Base-by-base conservation (phyloP, 176 grass and related monocot species). In the Eleusine indica region DNA sequence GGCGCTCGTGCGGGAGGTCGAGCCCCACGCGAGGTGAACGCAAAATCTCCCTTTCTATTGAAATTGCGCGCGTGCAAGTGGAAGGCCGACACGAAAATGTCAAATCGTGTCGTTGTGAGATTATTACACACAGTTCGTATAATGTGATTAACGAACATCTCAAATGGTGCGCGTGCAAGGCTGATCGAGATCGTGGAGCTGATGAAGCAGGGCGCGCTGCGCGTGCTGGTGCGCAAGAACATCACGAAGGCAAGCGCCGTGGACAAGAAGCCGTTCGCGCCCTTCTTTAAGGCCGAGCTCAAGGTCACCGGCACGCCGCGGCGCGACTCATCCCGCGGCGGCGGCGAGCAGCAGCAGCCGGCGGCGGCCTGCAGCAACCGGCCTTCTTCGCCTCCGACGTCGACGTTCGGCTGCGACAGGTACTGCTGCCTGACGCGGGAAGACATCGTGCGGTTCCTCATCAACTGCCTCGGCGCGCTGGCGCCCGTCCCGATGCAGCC, bases 391-490 rank as follows among this genome's bases (percentile, higher is more conserved):
- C 4, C 83, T 1, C 29, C 41, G 35, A 17, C 78, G 14, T 19
- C 88, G 19, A 74, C 73, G 32, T 76, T 78, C 28, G 68, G 60
- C 46, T 57, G 74, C 9, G 81, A 94, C 73, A 89, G 77, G 32
- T 91, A 84, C 71, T 94, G 92, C 68, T 91, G 86, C 52, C 73
- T 94, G 6, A 89, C 84, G 13, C 61, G 81, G 21, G 92, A 94
- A 8, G 92, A 94, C 75, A 80, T 94, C 19, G 32, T 94, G 2
- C 88, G 92, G 10, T 94, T 94, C 80, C 78, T 94, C 58, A 91
- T 94, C 61, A 87, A 87, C 80, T 86, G 83, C 58, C 92, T 94
- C 6, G 89, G 89, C 35, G 86, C 88, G 56, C 88, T 94, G 16
- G 86, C 92, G 16, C 92, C 88, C 6, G 74, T 88, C 15, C 88